phyloP scores from a whole-genome alignment of 2,329 filamentous ascomycete species.

The Talaromyces sp. region DNA sequence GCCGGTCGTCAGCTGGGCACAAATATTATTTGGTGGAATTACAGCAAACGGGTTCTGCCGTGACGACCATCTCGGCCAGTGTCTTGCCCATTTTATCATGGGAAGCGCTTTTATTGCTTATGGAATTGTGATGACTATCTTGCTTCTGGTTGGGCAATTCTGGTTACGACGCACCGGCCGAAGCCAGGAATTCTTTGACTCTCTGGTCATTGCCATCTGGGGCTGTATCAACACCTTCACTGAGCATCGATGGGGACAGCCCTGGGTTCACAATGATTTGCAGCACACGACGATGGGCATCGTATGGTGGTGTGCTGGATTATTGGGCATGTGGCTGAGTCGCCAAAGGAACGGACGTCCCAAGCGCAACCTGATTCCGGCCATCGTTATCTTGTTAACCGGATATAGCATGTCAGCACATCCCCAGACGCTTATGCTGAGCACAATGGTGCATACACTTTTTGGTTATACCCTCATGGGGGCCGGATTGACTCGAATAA shows the following conservation, averaged over 20 bases:
- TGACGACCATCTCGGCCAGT: constrained; percentile 85
- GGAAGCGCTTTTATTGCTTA: constrained; percentile 94
- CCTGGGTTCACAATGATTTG: constrained; percentile 89
- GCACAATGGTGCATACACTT: constrained; percentile 77
- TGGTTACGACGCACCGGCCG: constrained; percentile 79
- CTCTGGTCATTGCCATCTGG: constrained; percentile 84
- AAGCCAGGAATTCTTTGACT: constrained; percentile 97
- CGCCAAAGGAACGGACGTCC: constrained; percentile 75
- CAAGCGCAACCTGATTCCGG: constrained; percentile 88
- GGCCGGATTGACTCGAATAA: constrained; percentile 73
- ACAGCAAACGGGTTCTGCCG: constrained; percentile 88
- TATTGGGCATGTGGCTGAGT: constrained; percentile 89
- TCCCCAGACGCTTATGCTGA: constrained; percentile 75
- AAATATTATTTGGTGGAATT: constrained; percentile 95
- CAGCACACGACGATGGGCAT: constrained; percentile 99
- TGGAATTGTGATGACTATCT: constrained; percentile 76
- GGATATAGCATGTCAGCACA: constrained; percentile 95
- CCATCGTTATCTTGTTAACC: constrained; percentile 83
- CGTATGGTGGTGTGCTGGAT: constrained; percentile 92
- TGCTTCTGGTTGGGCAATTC: constrained; percentile 80
- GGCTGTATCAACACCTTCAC: constrained; percentile 98
- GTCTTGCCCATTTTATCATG: constrained; percentile 97
- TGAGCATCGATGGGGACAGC: constrained; percentile 85
- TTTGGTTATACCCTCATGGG: constrained; percentile 97
- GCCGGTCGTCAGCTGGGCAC: constrained; percentile 80